Evolutionary conservation across 306 rosid genomes (phyloP).

Genomic region (Fragaria nilgerrensis): DNA sequence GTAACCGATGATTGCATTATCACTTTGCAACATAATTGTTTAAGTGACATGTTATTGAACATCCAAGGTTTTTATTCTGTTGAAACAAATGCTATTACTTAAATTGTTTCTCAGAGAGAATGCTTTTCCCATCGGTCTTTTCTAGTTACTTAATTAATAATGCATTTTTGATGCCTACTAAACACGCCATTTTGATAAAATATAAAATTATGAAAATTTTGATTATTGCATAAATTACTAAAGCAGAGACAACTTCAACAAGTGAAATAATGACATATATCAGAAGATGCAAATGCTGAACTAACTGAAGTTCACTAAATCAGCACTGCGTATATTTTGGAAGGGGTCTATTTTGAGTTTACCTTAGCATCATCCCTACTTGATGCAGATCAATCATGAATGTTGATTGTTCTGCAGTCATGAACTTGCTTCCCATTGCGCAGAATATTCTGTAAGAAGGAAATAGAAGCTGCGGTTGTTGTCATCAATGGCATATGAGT

Average conservation of each 20-base stretch:
- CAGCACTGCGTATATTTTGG: conserved; percentile 14
- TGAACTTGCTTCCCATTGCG: conserved; percentile 85
- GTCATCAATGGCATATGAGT: conserved; percentile 8
- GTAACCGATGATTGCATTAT: not conserved
- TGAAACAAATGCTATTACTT: not conserved
- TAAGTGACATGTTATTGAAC: not conserved
- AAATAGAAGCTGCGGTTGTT: conserved; percentile 6
- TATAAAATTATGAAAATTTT: not conserved
- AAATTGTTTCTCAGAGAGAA: not conserved
- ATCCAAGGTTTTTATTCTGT: not conserved
- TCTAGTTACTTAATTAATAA: not conserved
- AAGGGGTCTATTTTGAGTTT: conserved; percentile 24
- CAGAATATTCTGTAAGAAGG: conserved; percentile 76
- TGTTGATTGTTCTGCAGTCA: conserved; percentile 93
- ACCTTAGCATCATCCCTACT: conserved; percentile 97
- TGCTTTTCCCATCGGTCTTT: not conserved
- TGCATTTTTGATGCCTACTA: not conserved
- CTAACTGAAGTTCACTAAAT: not conserved
- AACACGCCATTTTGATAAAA: conserved; percentile 10
- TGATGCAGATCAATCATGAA: conserved; percentile 96
- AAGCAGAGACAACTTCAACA: not conserved
- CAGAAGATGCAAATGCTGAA: conserved; percentile 2
- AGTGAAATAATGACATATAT: not conserved
- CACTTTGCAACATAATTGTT: not conserved
- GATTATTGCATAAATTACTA: not conserved